A percentile compares a stretch with the other conserved stretches of the same genome.
These are phyloP conservation scores for Kwoniella sp. DNA, from an alignment of 768 basidiomycete species.

Conservation along the genomic window DNA sequence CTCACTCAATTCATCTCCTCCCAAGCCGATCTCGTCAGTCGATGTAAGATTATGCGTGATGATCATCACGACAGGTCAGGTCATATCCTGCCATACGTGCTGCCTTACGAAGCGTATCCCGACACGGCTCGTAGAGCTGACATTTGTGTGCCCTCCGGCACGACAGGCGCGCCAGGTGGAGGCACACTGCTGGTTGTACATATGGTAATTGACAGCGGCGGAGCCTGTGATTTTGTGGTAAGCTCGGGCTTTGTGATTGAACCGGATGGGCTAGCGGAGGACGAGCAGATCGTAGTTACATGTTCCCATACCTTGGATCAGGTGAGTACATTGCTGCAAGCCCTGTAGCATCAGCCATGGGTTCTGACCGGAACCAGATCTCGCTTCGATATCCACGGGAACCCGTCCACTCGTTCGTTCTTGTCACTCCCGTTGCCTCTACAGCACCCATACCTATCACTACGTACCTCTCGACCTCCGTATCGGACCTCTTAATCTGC, in stretches of 20 bases:
- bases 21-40: too few species aligned
- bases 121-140: slow-evolving; percentile 2
- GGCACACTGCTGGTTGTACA: slow-evolving; percentile 8
- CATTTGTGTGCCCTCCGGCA: too few species aligned
- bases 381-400: slow-evolving; percentile 7
- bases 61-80: background rate
- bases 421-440: slow-evolving; percentile 6
- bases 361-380: slow-evolving; percentile 11
- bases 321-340: too few species aligned
- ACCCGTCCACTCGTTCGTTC: slow-evolving; percentile 18
- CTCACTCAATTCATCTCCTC: too few species aligned
- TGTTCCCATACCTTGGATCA: slow-evolving; percentile 31
- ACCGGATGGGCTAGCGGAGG: background rate
- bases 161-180: background rate
- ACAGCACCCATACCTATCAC: slow-evolving; percentile 5
- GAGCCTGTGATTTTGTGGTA: slow-evolving; percentile 1
- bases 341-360: too few species aligned
- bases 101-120: slow-evolving; percentile 13
- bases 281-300: slow-evolving; percentile 11
- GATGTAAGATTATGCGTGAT: background rate
- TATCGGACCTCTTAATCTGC: slow-evolving; percentile 17
- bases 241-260: slow-evolving; percentile 19
- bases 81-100: background rate
- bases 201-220: background rate
- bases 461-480: slow-evolving; percentile 11